Base-by-base conservation (phyloP, 371 early-diverging fungal genomes). In the Rhizopus microsporus region DNA sequence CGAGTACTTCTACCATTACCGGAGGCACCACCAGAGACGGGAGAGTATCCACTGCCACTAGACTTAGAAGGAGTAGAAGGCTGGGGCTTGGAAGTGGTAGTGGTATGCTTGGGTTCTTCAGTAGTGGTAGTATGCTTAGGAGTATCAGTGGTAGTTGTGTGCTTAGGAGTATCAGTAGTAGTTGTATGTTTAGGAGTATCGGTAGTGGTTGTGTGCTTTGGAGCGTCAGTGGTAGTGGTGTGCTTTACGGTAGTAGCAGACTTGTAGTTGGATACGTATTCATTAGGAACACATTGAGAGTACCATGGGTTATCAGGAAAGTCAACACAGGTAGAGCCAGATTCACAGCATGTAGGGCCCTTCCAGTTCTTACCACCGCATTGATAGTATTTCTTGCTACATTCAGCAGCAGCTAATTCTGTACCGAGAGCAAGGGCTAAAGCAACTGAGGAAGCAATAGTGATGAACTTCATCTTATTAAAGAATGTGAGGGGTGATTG, bases 1-100 rank as follows among this genome's bases (percentile, higher is more conserved):
- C 74, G 72, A 12, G 78, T 78, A 0, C 74, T 78, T 9, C 52
- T 56, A 44, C 77, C 77, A 5, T 23, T 23, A 29, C 75, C 75
- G n/a, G 69, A 66, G 7, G 40, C 29, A 38, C 68, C 68, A 37
- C 51, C 55, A 42, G 54, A 57, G 16, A 44, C 45, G 6, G 48
- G 53, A 32, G 71, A 70, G 5, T 60, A 58, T 5, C 56, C 51
- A 31, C 46, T 16, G 56, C 64, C 65, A 53, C 63, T 65, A 12
- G 72, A 70, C 29, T 35, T 49, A 59, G 57, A 33, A 58, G 56
- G 9, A 55, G 55, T 13, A 54, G 60, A 6, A 31, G 45, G 12
- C 8, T 59, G 40, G 7, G 62, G n/a, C 8, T 57, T 48, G 2
- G 51, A 35, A 0, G 46, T 30, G 15, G 59, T 62, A 9, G 62